Conservation (phyloP, 257 asterid species). For the Solanum lignicaule region DNA sequence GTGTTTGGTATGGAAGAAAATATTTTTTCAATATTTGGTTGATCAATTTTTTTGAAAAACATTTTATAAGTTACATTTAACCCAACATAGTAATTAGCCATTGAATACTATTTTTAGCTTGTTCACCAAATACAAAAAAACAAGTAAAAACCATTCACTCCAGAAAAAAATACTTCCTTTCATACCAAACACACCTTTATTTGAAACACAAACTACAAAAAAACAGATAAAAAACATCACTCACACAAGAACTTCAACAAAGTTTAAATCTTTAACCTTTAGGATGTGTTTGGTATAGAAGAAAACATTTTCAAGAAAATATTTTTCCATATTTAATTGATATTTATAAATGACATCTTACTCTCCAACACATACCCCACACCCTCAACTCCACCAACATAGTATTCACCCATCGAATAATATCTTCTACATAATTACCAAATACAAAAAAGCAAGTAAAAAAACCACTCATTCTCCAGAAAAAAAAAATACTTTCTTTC, state of each 20-base stretch:
- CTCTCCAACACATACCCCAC: neutral
- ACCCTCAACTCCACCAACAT: neutral
- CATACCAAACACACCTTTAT: too few relatives aligned
- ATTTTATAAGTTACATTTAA: neutral
- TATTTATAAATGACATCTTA: neutral
- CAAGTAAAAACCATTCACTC: too few relatives aligned
- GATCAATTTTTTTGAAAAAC: neutral
- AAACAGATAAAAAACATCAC: neutral
- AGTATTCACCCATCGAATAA: neutral
- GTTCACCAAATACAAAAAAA: neutral
- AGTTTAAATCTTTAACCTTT: neutral
- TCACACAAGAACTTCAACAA: slow-evolving; percentile 67
- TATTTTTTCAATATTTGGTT: neutral
- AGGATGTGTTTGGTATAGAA: neutral
- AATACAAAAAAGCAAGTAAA: neutral
- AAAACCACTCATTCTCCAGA: neutral
- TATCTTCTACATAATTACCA: neutral
- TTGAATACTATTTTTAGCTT: neutral
- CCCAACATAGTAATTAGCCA: neutral
- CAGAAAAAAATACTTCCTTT: too few relatives aligned
- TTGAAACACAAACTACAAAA: neutral
- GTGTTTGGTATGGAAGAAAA: neutral
- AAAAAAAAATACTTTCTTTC: neutral
- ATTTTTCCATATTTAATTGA: neutral
- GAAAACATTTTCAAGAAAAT: too few relatives aligned